Conservation (phyloP, 805 yeast genomes). For the Debaryomyces maramus region DNA sequence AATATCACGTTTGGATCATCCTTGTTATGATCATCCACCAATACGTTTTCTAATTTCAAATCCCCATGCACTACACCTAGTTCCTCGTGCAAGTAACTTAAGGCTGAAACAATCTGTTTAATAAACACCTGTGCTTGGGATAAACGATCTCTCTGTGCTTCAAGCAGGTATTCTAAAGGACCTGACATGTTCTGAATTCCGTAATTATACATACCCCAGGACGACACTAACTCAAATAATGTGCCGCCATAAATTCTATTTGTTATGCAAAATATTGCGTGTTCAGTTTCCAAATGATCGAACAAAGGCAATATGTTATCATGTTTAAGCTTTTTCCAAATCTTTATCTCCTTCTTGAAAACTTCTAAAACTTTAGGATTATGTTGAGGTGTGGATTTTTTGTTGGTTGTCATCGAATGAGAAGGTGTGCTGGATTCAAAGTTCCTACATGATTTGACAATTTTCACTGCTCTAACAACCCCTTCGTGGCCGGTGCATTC, state of each 20-base stretch:
- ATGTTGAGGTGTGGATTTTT: conserved; percentile 17
- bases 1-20: conserved; percentile 47
- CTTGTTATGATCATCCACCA: conserved; percentile 44
- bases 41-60: conserved; percentile 76
- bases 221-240: conserved; percentile 67
- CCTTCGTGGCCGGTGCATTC: conserved; percentile 53
- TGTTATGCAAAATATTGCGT: conserved; percentile 71
- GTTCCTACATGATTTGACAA: conserved; percentile 41
- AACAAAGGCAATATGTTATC: conserved; percentile 62
- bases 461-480: conserved; percentile 57
- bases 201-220: conserved; percentile 55
- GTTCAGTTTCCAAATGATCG: conserved; percentile 59
- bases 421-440: conserved; percentile 15
- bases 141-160: conserved; percentile 33
- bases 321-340: conserved; percentile 75
- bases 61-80: conserved; percentile 77
- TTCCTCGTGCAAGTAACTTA: conserved; percentile 56
- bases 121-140: conserved; percentile 33
- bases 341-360: conserved; percentile 66
- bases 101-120: conserved; percentile 56
- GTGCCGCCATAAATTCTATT: conserved; percentile 74
- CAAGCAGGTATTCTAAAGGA: conserved; percentile 27
- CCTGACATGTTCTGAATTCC: conserved; percentile 27
- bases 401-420: conserved; percentile 4
- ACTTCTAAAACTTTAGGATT: conserved; percentile 53